Evolutionary conservation across 2,329 filamentous ascomycete species (phyloP).

Genomic region (Aspergillus uvarum): DNA sequence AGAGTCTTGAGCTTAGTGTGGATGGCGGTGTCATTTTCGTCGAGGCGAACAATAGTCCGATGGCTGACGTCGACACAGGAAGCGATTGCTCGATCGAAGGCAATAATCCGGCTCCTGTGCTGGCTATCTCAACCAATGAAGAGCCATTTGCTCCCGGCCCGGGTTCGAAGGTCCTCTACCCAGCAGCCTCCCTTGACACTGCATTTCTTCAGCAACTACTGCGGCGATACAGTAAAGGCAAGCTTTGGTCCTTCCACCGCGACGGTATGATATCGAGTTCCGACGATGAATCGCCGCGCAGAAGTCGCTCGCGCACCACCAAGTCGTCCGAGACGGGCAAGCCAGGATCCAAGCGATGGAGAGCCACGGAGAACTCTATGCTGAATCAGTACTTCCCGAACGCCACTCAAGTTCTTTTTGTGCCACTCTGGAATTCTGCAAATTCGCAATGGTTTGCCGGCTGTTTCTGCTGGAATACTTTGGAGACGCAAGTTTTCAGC

Average conservation of each 20-base stretch:
- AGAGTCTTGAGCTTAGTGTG: conserved; percentile 47
- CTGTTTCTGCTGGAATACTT: conserved; percentile 46
- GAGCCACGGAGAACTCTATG: conserved; percentile 38
- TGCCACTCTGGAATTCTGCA: conserved; percentile 53
- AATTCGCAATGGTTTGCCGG: conserved; percentile 49
- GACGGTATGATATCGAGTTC: conserved; percentile 46
- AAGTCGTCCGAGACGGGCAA: conserved; percentile 24
- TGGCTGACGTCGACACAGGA: conserved; percentile 29
- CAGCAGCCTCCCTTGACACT: conserved; percentile 34
- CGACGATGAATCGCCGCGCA: conserved; percentile 41
- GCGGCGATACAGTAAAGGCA: conserved; percentile 48
- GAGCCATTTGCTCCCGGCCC: conserved; percentile 37
- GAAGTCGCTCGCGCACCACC: conserved; percentile 7
- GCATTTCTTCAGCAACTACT: conserved; percentile 38
- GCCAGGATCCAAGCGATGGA: conserved; percentile 27
- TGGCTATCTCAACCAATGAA: conserved; percentile 38
- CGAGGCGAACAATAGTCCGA: conserved; percentile 31
- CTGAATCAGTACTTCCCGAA: conserved; percentile 49
- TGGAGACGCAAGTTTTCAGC: conserved; percentile 38
- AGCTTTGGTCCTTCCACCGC: conserved; percentile 50
- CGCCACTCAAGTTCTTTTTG: conserved; percentile 50
- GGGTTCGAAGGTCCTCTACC: conserved; percentile 26
- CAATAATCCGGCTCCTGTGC: conserved; percentile 30
- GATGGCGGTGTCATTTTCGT: conserved; percentile 50
- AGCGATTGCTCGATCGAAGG: conserved; percentile 32